Base-by-base conservation (phyloP, 805 yeast genomes). In the Yarrowia sp. region DNA sequence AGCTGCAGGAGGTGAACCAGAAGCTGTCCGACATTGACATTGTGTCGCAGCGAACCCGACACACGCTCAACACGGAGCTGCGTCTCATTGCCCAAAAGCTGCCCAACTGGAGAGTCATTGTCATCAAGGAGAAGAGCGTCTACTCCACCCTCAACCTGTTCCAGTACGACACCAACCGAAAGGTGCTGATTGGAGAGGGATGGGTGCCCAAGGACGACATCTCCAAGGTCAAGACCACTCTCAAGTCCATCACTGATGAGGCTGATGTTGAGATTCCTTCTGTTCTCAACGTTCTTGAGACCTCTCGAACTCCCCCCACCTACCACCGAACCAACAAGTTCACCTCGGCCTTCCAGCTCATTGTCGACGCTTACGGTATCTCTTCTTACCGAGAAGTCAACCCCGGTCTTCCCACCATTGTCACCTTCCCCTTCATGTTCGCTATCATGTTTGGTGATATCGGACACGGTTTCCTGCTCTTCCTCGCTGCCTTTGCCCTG, bases 401-500 rank as follows among this genome's bases (percentile, higher is more conserved):
- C 75, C 97, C 99, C 4, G 99, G 96, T 64, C 80, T 95, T 68
- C 93, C 99, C 4, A 93, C 99, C 0, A 85, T 91, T 53, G 88
- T 95, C 31, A 95, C 99, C 0, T 95, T 95, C 80, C 99, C 99
- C 28, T 95, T 95, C 76, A 89, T 95, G 96, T 95, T 95, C 79
- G 98, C 99, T 33, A 88, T 95, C 71, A 95, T 95, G 99, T 95
- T 95, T 80, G 99, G 99, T 80, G 99, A 95, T 79, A 75, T 92
- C 66, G 99, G 99, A 14, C 99, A 95, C 79, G 99, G 99, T 6
- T 83, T 92, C 66, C 84, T 95, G 55, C 79, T 95, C 75, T 83
- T 88, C 64, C 75, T 88, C 65, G 90, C 91, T 15, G 96, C 96
- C 1, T 77, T 85, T 62, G 76, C 78, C 35, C 79, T 95, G 68